These are phyloP conservation scores for Neurospora pannonica DNA, from an alignment of 495 filamentous ascomycete genomes.

Conservation along the genomic window DNA sequence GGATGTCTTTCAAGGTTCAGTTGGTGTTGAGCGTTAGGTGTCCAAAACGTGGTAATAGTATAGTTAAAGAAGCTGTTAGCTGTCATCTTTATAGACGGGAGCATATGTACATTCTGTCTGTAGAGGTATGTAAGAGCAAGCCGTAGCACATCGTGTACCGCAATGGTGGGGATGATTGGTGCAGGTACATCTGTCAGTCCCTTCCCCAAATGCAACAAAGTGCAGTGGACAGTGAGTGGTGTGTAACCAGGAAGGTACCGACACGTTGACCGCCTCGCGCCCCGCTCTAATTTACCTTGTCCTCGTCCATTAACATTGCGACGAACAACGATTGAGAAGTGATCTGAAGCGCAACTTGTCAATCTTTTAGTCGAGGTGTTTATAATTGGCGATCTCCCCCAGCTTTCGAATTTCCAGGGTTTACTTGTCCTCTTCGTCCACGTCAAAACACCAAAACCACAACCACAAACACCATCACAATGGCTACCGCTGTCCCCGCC, in stretches of 20 bases:
- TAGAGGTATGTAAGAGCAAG: not conserved
- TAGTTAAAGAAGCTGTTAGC: not conserved
- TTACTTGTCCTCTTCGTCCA: not conserved
- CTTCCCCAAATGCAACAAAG: not conserved
- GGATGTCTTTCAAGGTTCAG: not conserved
- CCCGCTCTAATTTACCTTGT: not conserved
- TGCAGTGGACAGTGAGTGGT: not conserved
- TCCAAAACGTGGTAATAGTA: not conserved
- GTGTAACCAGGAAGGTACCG: not conserved
- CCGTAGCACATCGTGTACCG: not conserved
- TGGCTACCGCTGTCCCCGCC: conserved; percentile 8
- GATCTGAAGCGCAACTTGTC: not conserved
- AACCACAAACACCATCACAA: conserved; percentile 18
- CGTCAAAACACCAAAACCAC: not conserved
- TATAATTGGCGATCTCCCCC: not conserved
- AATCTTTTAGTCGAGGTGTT: not conserved
- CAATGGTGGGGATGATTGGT: not conserved
- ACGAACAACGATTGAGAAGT: not conserved
- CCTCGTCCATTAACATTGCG: not conserved
- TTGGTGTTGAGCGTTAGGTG: not conserved
- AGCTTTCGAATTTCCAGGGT: not conserved
- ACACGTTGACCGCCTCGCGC: not conserved
- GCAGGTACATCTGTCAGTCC: not conserved
- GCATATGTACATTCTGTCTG: not conserved
- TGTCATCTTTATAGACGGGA: not conserved